Conservation (phyloP, 2,329 filamentous ascomycete species). For the Macrophomina phaseolina region DNA sequence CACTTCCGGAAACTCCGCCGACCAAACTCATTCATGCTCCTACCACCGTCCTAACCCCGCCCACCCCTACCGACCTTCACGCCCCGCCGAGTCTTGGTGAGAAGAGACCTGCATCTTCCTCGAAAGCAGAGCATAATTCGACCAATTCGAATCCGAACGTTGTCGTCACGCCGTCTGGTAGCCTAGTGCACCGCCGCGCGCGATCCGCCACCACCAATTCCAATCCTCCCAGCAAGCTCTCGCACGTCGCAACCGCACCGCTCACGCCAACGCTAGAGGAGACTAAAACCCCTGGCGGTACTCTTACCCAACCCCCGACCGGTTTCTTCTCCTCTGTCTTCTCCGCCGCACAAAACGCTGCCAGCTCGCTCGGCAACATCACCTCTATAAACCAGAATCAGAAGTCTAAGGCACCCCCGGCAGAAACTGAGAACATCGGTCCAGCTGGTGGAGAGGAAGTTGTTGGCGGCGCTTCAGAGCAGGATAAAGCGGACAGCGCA, state of each 20-base stretch:
- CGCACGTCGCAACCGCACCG: slow-evolving; percentile 69
- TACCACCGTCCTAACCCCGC: slow-evolving; percentile 67
- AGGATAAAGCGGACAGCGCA: slow-evolving; percentile 30
- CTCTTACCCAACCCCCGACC: slow-evolving; percentile 52
- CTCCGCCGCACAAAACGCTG: slow-evolving; percentile 90
- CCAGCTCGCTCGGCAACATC: slow-evolving; percentile 74
- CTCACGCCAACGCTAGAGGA: slow-evolving; percentile 80
- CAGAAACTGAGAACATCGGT: slow-evolving; percentile 36
- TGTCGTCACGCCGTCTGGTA: slow-evolving; percentile 67
- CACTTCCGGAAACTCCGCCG: slow-evolving; percentile 50
- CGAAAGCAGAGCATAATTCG: slow-evolving; percentile 33
- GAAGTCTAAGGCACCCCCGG: slow-evolving; percentile 44
- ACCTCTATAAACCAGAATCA: slow-evolving; percentile 58
- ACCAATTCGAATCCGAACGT: slow-evolving; percentile 56
- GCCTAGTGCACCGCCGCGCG: slow-evolving; percentile 74
- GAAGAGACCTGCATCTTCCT: slow-evolving; percentile 21
- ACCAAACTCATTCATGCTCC: slow-evolving; percentile 49
- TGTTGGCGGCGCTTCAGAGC: slow-evolving; percentile 40
- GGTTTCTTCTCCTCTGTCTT: slow-evolving; percentile 95
- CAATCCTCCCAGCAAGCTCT: slow-evolving; percentile 79
- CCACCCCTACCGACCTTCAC: slow-evolving; percentile 61
- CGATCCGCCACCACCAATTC: slow-evolving; percentile 62
- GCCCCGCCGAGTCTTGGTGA: slow-evolving; percentile 28
- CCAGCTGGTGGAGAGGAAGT: slow-evolving; percentile 49
- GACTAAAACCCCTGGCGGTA: slow-evolving; percentile 62